Base-by-base conservation (phyloP, 2,329 filamentous ascomycete species). In the Talaromyces pinophilus region DNA sequence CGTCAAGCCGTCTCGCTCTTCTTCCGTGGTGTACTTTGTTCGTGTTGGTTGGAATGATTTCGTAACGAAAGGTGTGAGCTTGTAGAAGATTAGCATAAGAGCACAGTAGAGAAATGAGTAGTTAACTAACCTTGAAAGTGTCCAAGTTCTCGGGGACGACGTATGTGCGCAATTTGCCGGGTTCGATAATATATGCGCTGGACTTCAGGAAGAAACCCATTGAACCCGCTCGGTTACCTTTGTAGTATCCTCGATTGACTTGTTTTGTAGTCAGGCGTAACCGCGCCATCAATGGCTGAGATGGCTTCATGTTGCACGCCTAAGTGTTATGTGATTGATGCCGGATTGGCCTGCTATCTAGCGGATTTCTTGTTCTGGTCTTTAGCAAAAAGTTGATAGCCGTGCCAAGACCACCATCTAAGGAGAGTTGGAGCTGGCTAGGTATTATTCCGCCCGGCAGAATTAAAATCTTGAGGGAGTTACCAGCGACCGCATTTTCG, bases 211-310 rank as follows among this genome's bases (percentile, higher is more conserved):
- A 95, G 76, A 88, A 87, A 78, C 95, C 95, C 88, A 96, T 93
- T 50, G 91, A 88, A 1, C 95, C 95, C 0, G 92, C 90, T 57
- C 93, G 86, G 73, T 91, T 97, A 77, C 95, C 95, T 85, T 98
- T 98, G 88, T 99, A 99, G 87, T 90, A 99, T 72, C 93, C 94
- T 76, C 92, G 92, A 78, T 90, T 91, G 77, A 94, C 90, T 80
- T 95, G 90, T 82, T 99, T 99, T 71, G 94, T 96, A 13, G 92
- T 97, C 75, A 99, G 87, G 75, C 94, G 92, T 79, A 92, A 86
- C 66, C 87, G 86, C 77, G 88, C 83, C 72, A 86, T 85, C 73
- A 96, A 88, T 40, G 79, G 75, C 64, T 77, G 72, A 46, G 81
- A 78, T 42, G 81, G 79, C 70, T 79, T 81, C 68, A 82, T 67